Conservation (phyloP, 495 filamentous ascomycete genomes). For the Podospora tetraspora region DNA sequence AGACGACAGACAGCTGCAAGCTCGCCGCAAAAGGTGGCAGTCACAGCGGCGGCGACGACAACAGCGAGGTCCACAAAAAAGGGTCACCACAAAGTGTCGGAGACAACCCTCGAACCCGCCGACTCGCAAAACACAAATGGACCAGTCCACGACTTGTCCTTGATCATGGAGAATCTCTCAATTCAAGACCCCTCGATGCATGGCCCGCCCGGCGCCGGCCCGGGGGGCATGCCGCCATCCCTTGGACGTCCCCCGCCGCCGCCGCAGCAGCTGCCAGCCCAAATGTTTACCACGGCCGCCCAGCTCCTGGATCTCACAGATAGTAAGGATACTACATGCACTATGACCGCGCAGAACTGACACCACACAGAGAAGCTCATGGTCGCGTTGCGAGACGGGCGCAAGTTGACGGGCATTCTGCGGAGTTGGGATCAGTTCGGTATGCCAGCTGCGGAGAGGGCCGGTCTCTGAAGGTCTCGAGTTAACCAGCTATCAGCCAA, state of each 20-base stretch:
- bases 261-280: conserved; percentile 60
- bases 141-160: conserved; percentile 10
- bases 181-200: conserved; percentile 38
- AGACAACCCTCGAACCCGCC: not conserved
- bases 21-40: not conserved
- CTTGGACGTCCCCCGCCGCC: conserved; percentile 40
- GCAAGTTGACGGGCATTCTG: conserved; percentile 87
- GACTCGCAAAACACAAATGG: not conserved
- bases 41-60: not conserved
- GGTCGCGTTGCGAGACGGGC: conserved; percentile 81
- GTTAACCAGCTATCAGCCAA: conserved; percentile 57
- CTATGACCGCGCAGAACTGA: conserved; percentile 8
- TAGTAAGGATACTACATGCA: conserved; percentile 55
- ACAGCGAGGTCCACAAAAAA: not conserved
- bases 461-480: not conserved
- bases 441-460: conserved; percentile 39
- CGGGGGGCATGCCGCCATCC: conserved; percentile 23
- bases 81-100: not conserved
- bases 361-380: conserved; percentile 76
- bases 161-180: conserved; percentile 46
- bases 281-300: conserved; percentile 98
- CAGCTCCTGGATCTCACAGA: conserved; percentile 93
- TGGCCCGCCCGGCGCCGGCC: conserved; percentile 14
- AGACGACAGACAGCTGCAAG: not conserved
- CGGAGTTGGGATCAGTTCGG: conserved; percentile 98